Percentiles rank a stretch among this genome's conserved stretches.
Conservation (phyloP, 2,329 filamentous ascomycete species). For the Elsinoe australis region DNA sequence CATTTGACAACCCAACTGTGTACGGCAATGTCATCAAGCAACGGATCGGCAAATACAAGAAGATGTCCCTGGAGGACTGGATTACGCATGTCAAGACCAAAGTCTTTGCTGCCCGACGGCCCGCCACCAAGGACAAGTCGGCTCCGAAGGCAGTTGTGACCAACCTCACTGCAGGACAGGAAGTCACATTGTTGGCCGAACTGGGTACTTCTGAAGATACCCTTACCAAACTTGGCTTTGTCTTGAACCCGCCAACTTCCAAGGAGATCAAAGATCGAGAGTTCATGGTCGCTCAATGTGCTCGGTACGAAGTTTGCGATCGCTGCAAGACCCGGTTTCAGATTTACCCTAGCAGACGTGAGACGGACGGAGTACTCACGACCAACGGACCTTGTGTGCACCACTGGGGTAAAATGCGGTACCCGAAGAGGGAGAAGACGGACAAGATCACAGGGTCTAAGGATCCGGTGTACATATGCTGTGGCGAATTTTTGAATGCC, state of each 20-base stretch:
- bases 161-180: slow-evolving; percentile 59
- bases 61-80: slow-evolving; percentile 68
- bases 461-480: slow-evolving; percentile 67
- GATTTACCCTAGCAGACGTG: slow-evolving; percentile 77
- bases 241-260: slow-evolving; percentile 57
- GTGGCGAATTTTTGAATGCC: slow-evolving; percentile 64
- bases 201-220: slow-evolving; percentile 57
- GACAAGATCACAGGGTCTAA: slow-evolving; percentile 50
- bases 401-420: slow-evolving; percentile 67
- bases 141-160: slow-evolving; percentile 51
- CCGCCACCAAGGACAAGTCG: slow-evolving; percentile 24
- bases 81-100: slow-evolving; percentile 32
- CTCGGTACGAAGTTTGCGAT: slow-evolving; percentile 82
- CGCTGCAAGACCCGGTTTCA: slow-evolving; percentile 81
- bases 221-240: slow-evolving; percentile 66
- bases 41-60: slow-evolving; percentile 65
- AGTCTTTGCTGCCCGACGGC: slow-evolving; percentile 40
- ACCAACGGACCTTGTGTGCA: slow-evolving; percentile 71
- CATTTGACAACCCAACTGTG: slow-evolving; percentile 58
- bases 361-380: slow-evolving; percentile 65
- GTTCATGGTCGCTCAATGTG: slow-evolving; percentile 56
- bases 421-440: slow-evolving; percentile 48
- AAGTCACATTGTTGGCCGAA: slow-evolving; percentile 56
- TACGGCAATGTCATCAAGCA: slow-evolving; percentile 83
- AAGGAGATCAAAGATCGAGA: slow-evolving; percentile 60